Evolutionary conservation across 106 monocot genomes (phyloP), one percentile per base, ranked within the genome.

Genomic region (Phalaenopsis equestris): DNA sequence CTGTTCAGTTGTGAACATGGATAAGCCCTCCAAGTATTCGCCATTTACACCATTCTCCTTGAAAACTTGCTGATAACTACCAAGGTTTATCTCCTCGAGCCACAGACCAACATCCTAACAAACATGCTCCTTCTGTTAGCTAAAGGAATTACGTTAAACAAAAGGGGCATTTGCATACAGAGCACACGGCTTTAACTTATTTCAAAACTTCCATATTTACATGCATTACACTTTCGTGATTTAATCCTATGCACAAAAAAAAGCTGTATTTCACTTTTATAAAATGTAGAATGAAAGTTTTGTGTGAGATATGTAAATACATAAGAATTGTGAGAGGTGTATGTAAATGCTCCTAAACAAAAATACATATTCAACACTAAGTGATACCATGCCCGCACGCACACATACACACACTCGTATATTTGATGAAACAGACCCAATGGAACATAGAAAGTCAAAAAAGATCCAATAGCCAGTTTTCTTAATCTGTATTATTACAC

Each of bases 21-120:
- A 95, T 45, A 95, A 83, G 83, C 93, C 87, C 75, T 96, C 96
- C 17, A 96, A 86, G 80, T 96, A 96, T 43, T 96, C 96, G 24
- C 96, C 96, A 82, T 98, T 96, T 77, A 96, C 93, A 68, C 87
- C 88, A 82, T 93, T 91, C 43, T 93, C 93, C 79, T 94, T 85
- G 76, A 98, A 98, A 19, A 90, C 89, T 55, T 89, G 90, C 14
- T 89, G 84, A 84, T 98, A 98, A 84, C 86, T 84, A 56, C 97
- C 97, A 56, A 98, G 90, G 82, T 94, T 90, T 90, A 98, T 98
- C 67, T 90, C 97, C 80, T 98, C 97, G 72, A 98, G 77, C 97
- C 97, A 98, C 41, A 94, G 65, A 36, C 97, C 94, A 85, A 98
- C 97, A 94, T 98, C 97, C 97, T 98, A 85, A 78, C 88, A 74